Evolutionary conservation across 2,329 filamentous ascomycete species (phyloP), one percentile per base, ranked within the genome.

Genomic region (Colletotrichum acutatum): DNA sequence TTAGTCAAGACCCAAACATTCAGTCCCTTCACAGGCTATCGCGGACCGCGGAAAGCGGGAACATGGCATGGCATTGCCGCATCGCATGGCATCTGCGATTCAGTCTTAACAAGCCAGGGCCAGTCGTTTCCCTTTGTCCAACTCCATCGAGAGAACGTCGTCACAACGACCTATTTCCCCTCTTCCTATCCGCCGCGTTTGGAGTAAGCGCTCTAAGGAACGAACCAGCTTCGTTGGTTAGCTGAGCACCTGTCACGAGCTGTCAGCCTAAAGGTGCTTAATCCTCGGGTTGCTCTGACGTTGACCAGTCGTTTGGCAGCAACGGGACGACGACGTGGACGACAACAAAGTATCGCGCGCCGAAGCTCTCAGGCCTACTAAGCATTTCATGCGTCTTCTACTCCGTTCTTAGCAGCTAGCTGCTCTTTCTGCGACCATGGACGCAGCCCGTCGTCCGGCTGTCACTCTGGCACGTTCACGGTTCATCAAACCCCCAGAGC

Each of bases 101-200:
- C 62, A 72, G 58, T 46, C 52, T 69, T 54, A 28, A 16, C 19
- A 53, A 5, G 42, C 62, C 46, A 9, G 32, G 68, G 49, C 71
- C 71, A 74, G 71, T 74, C 62, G 58, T 72, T 74, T 52, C 52
- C 42, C 71, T 63, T 72, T 68, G 68, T 74, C 61, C 16, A 63
- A 61, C 49, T 74, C 49, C 16, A 63, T 67, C 49, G 8, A 11
- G 16, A 26, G 16, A 59, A 58, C 32, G 46, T 70, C 56, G 71
- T 72, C 71, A 70, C 46, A 65, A 70, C 60, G 56, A 65, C 56
- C 59, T n/a, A 14, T 26, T 30, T 58, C 37, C 57, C 34, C 19
- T 42, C 37, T 52, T 28, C 57, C 32, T 37, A 49, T 49, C 42
- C 42, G 19, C 19, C 16, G 70, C 66, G 66, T 72, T 70, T 66